A percentile compares a stretch with the other conserved stretches of the same genome.
Conservation (phyloP, 352 stramenopile species). For the Thraustochytrium sp. region DNA sequence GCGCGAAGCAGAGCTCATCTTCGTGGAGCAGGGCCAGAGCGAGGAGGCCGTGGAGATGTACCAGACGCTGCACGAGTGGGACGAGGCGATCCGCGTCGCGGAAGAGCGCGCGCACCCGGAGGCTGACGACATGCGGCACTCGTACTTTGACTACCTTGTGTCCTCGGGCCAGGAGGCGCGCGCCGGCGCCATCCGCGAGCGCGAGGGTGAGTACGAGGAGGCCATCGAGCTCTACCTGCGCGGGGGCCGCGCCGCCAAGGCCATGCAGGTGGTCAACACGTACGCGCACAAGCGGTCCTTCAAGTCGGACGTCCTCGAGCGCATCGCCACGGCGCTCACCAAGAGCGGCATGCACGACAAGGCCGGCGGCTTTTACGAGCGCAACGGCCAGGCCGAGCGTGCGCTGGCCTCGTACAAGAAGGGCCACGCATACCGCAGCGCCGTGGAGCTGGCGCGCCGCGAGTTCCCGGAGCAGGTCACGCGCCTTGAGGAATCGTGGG, state of each 20-base stretch:
- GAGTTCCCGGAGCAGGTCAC: slow-evolving; percentile 81
- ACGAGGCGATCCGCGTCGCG: slow-evolving; percentile 84
- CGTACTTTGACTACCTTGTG: slow-evolving; percentile 85
- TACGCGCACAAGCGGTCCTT: slow-evolving; percentile 68
- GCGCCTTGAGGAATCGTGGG: slow-evolving; percentile 81
- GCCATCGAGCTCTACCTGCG: slow-evolving; percentile 86
- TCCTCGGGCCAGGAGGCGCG: slow-evolving; percentile 83
- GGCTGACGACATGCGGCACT: slow-evolving; percentile 75
- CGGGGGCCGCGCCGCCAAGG: slow-evolving; percentile 79
- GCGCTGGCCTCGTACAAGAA: slow-evolving; percentile 84
- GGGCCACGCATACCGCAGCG: slow-evolving; percentile 80
- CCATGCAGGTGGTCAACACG: slow-evolving; percentile 72
- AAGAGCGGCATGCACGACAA: slow-evolving; percentile 82
- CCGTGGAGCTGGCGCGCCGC: slow-evolving; percentile 80
- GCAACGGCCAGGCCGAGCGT: slow-evolving; percentile 78
- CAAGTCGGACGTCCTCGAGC: slow-evolving; percentile 77
- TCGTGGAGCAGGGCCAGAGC: slow-evolving; percentile 72
- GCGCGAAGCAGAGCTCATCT: slow-evolving; percentile 75
- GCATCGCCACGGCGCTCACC: slow-evolving; percentile 76
- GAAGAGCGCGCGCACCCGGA: slow-evolving; percentile 68
- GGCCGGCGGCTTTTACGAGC: slow-evolving; percentile 85
- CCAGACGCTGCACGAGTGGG: slow-evolving; percentile 84
- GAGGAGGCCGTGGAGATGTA: slow-evolving; percentile 91
- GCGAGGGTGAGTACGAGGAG: slow-evolving; percentile 75
- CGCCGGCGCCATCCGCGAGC: slow-evolving; percentile 78